Percentiles rank a stretch among this genome's conserved stretches.
Conservation (phyloP, 306 rosid species). For the Vigna hirtella region DNA sequence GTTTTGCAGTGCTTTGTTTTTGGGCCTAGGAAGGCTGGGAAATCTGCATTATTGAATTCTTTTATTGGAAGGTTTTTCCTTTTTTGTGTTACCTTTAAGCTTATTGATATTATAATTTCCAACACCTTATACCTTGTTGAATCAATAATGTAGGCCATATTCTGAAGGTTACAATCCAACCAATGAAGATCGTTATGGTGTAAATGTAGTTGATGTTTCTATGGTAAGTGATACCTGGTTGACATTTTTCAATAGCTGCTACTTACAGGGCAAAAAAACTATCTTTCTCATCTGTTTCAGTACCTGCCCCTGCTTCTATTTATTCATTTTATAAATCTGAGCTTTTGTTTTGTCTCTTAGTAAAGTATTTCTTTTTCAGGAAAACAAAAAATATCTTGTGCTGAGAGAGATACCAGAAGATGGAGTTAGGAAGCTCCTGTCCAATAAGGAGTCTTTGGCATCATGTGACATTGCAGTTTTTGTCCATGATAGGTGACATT, state of each 20-base stretch:
- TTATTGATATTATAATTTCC: constrained; percentile 3
- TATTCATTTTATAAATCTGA: constrained; percentile 13
- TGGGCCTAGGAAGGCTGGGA: constrained; percentile 94
- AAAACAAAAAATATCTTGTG: constrained; percentile 72
- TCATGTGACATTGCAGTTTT: constrained; percentile 90
- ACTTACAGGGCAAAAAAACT: neutral
- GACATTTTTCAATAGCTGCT: constrained; percentile 26
- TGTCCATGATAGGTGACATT: constrained; percentile 83
- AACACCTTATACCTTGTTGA: constrained; percentile 30
- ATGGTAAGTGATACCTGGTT: constrained; percentile 42
- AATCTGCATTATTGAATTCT: constrained; percentile 84
- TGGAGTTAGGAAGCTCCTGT: constrained; percentile 67
- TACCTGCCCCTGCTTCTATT: neutral
- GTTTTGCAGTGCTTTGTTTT: constrained; percentile 94
- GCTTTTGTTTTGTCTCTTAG: constrained; percentile 6
- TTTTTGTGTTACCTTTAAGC: constrained; percentile 17
- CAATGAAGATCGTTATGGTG: constrained; percentile 79
- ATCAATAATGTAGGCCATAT: constrained; percentile 59
- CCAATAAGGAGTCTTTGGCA: constrained; percentile 89
- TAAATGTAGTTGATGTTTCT: constrained; percentile 60
- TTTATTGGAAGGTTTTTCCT: constrained; percentile 79
- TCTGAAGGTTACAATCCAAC: constrained; percentile 71
- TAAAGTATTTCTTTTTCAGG: constrained; percentile 54
- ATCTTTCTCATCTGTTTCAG: neutral
- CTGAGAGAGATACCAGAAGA: constrained; percentile 91